These are phyloP conservation scores for Calvatia gigantea DNA, from an alignment of 768 basidiomycete species.

Conservation along the genomic window DNA sequence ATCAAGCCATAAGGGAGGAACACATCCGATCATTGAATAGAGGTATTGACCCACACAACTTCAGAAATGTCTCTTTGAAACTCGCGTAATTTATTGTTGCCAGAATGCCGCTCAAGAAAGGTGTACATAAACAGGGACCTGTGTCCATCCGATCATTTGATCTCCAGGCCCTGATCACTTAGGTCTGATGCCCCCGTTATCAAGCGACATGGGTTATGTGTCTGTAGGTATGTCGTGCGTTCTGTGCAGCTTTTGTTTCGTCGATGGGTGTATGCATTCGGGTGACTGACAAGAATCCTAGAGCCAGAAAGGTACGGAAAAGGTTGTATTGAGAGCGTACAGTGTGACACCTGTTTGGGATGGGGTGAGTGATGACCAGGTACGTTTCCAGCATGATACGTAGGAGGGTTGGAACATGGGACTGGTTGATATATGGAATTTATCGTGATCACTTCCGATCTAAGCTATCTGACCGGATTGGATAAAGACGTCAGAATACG, in stretches of 20 bases:
- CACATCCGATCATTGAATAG: conserved; percentile 38
- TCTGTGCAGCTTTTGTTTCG: conserved; percentile 70
- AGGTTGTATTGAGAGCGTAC: conserved; percentile 34
- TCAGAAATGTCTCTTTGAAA: conserved; percentile 43
- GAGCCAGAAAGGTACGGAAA: conserved; percentile 72
- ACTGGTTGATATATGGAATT: no score
- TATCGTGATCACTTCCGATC: no score
- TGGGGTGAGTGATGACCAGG: conserved; percentile 27
- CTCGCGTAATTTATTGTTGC: conserved; percentile 24
- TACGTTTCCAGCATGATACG: conserved; percentile 8
- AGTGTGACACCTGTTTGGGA: conserved; percentile 28
- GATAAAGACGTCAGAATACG: no score
- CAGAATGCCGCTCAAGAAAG: conserved; percentile 50
- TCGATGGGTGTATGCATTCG: conserved; percentile 72
- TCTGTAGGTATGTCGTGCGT: conserved; percentile 61
- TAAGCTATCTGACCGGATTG: no score
- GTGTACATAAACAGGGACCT: conserved; percentile 46
- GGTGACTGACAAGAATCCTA: conserved; percentile 73
- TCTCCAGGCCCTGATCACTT: conserved; percentile 41
- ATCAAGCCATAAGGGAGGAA: conserved; percentile 56
- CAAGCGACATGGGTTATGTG: conserved; percentile 38
- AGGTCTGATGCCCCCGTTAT: conserved; percentile 33
- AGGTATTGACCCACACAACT: conserved; percentile 36
- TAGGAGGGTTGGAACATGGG: no score
- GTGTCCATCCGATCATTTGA: conserved; percentile 59